phyloP scores from a whole-genome alignment of 2,329 filamentous ascomycete genomes.

The Aspergillus puulaauensis region DNA sequence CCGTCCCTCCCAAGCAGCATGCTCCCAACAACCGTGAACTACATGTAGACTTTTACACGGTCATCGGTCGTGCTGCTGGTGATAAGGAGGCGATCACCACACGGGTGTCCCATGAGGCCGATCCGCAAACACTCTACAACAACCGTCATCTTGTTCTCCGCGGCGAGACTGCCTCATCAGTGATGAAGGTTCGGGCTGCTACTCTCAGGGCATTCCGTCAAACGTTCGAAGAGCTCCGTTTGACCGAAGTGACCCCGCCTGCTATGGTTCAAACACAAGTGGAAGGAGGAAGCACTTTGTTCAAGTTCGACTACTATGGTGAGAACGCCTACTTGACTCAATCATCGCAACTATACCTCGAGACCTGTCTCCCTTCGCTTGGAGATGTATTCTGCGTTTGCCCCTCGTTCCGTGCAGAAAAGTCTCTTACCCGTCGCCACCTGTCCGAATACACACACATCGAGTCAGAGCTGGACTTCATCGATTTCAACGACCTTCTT shows the following conservation, averaged over 20 bases:
- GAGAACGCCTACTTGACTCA: conserved; percentile 93
- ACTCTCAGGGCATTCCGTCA: conserved; percentile 78
- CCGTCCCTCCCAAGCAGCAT: conserved; percentile 73
- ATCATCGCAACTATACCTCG: conserved; percentile 94
- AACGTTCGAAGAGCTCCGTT: conserved; percentile 72
- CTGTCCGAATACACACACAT: conserved; percentile 96
- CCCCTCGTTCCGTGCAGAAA: conserved; percentile 98
- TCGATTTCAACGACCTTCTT: conserved; percentile 86
- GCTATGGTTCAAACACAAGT: conserved; percentile 94
- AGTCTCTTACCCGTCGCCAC: conserved; percentile 90
- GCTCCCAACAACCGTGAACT: conserved; percentile 85
- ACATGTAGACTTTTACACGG: conserved; percentile 83
- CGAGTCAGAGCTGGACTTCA: conserved; percentile 94
- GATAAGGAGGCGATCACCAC: conserved; percentile 92
- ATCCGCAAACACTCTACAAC: conserved; percentile 74
- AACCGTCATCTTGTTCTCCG: conserved; percentile 82
- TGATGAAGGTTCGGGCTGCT: conserved; percentile 82
- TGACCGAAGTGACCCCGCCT: conserved; percentile 83
- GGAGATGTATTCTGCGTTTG: conserved; percentile 98
- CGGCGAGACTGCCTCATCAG: conserved; percentile 76
- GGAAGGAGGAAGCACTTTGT: conserved; percentile 88
- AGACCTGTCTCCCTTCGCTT: conserved; percentile 85
- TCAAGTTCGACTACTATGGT: conserved; percentile 85
- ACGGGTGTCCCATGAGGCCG: conserved; percentile 66
- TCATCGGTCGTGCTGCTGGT: conserved; percentile 75